These are phyloP conservation scores for Akanthomyces lecanii DNA, from an alignment of 2,329 filamentous ascomycete genomes.

Conservation along the genomic window DNA sequence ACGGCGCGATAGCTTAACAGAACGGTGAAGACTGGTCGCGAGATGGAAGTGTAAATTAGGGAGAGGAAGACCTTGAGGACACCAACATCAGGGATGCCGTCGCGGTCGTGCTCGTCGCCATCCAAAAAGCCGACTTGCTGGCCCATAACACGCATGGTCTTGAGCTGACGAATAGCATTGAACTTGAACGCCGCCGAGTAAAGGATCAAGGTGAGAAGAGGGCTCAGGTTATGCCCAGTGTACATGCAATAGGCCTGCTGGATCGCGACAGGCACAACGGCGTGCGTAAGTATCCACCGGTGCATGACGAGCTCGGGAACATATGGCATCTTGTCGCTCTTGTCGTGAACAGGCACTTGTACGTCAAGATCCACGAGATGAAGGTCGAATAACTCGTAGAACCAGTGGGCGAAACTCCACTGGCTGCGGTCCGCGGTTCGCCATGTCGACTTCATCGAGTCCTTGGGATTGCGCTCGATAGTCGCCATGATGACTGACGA, in stretches of 20 bases:
- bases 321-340: constrained; percentile 35
- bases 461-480: constrained; percentile 20
- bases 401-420: constrained; percentile 29
- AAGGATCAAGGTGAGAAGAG: constrained; percentile 29
- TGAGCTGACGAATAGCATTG: constrained; percentile 35
- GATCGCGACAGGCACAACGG: constrained; percentile 32
- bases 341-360: constrained; percentile 33
- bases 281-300: constrained; percentile 35
- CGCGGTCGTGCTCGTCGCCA: constrained; percentile 37
- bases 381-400: constrained; percentile 28
- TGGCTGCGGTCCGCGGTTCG: constrained; percentile 24
- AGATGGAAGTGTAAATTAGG: constrained; percentile 29
- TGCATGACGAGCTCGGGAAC: constrained; percentile 31
- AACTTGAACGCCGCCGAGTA: constrained; percentile 35
- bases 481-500: constrained; percentile 7
- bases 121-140: constrained; percentile 37
- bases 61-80: constrained; percentile 30
- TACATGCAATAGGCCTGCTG: constrained; percentile 32
- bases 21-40: constrained; percentile 30
- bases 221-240: constrained; percentile 27
- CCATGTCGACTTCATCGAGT: constrained; percentile 37
- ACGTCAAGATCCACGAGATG: constrained; percentile 27
- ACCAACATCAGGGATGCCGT: constrained; percentile 36
- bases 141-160: constrained; percentile 33
- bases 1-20: constrained; percentile 29